phyloP scores from a whole-genome alignment of 2,329 filamentous ascomycete genomes.

The Pseudopyricularia cyperi region DNA sequence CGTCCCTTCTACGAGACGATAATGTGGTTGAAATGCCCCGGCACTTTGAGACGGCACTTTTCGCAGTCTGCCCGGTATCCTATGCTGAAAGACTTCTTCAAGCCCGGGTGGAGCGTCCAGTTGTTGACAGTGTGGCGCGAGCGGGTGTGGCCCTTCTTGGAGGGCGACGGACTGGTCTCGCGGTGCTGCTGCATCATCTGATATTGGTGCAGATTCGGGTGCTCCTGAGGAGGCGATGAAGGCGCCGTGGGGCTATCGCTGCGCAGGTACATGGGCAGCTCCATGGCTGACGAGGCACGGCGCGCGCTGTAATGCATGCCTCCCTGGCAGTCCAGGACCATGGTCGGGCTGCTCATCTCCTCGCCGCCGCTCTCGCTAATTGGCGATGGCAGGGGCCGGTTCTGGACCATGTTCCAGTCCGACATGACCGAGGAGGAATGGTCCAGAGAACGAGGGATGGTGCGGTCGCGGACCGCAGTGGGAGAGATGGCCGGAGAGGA shows the following conservation, averaged over 20 bases:
- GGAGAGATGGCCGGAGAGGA: neutral
- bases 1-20: slow-evolving; percentile 41
- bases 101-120: slow-evolving; percentile 48
- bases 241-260: neutral
- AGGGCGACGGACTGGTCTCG: slow-evolving; percentile 28
- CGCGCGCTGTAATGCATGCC: slow-evolving; percentile 18
- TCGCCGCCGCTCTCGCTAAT: slow-evolving; percentile 41
- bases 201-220: slow-evolving; percentile 1
- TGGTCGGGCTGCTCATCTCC: slow-evolving; percentile 25
- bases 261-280: slow-evolving; percentile 8
- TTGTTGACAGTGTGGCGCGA: slow-evolving; percentile 47
- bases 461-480: slow-evolving; percentile 20
- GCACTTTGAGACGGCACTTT: slow-evolving; percentile 61
- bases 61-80: slow-evolving; percentile 68
- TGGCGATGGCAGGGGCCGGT: slow-evolving; percentile 42
- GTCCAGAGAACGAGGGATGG: slow-evolving; percentile 33
- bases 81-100: slow-evolving; percentile 64
- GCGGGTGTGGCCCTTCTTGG: slow-evolving; percentile 40
- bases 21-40: slow-evolving; percentile 72
- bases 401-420: slow-evolving; percentile 40
- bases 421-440: slow-evolving; percentile 15
- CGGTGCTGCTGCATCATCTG: slow-evolving; percentile 6
- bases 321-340: slow-evolving; percentile 23
- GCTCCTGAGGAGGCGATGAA: neutral
- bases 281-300: slow-evolving; percentile 19